phyloP scores from a whole-genome alignment of 768 basidiomycete genomes.

The Mycena belliarum region DNA sequence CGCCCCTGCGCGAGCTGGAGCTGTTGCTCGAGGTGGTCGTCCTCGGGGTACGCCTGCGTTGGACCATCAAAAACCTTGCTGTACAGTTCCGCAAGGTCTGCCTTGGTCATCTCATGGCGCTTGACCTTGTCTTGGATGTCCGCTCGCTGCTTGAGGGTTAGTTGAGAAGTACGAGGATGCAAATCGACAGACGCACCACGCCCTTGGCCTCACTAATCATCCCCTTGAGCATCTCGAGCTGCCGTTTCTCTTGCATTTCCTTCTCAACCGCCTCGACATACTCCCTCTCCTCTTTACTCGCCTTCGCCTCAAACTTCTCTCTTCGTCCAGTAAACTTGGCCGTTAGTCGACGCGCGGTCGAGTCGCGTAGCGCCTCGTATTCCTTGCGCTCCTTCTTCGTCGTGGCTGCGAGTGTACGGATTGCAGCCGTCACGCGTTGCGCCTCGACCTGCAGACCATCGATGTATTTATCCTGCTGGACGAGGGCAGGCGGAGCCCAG shows the following conservation, averaged over 20 bases:
- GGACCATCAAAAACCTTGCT: constrained; percentile 44
- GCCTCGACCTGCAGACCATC: constrained; percentile 35
- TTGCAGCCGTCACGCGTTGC: constrained; percentile 22
- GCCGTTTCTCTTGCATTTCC: constrained; percentile 41
- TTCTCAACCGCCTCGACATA: constrained; percentile 47
- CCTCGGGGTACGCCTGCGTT: constrained; percentile 47
- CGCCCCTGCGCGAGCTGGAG: constrained; percentile 32
- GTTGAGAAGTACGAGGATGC: background rate
- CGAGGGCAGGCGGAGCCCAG: constrained; percentile 40
- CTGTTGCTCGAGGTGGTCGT: constrained; percentile 42
- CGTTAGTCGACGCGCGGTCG: constrained; percentile 39
- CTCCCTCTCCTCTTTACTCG: constrained; percentile 47
- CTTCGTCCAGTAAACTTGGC: constrained; percentile 43
- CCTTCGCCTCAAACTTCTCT: constrained; percentile 44
- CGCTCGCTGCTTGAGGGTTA: constrained; percentile 33
- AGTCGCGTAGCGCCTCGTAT: constrained; percentile 41
- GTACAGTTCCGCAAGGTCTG: constrained; percentile 42
- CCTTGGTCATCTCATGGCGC: constrained; percentile 33
- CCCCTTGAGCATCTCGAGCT: constrained; percentile 30
- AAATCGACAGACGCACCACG: constrained; percentile 37
- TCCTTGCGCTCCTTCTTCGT: constrained; percentile 50
- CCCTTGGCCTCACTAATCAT: constrained; percentile 37
- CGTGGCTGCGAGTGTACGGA: constrained; percentile 34
- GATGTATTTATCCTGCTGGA: constrained; percentile 38
- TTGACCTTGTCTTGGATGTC: constrained; percentile 35